Evolutionary conservation across 371 early-diverging fungal genomes (phyloP), one percentile per base, ranked within the genome.

Genomic region (Mucor lusitanicus): DNA sequence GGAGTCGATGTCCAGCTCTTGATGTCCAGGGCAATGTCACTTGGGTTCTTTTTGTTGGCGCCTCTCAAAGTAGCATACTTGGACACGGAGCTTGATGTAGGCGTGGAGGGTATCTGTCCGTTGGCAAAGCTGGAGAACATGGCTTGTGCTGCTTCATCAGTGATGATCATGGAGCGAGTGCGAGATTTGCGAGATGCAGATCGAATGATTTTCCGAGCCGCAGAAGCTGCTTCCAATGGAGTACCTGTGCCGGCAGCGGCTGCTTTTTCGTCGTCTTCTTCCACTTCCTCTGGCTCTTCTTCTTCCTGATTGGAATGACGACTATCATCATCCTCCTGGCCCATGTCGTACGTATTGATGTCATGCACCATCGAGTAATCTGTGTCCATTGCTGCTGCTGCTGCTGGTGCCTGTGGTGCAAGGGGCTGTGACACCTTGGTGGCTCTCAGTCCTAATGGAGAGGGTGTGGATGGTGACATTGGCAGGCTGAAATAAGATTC

Each of bases 111-210:
- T 23, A 27, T 63, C 2, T 62, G 25, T 12, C 21, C 44, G 21
- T 39, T 65, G 9, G 39, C 50, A 28, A 61, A 44, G 9, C 25
- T 35, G 6, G 60, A 58, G 46, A 68, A 60, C 53, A 65, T 61
- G 15, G 60, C 44, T 33, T 72, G 62, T 1, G 64, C 50, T 13
- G 55, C 48, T 13, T 69, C 72, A 27, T 65, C 55, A 3, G 73
- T 66, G 17, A 63, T 39, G 0, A 75, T 53, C 55, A 72, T 72
- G 12, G 76, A 75, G 15, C 69, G 39, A 23, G 73, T 69, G 8
- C 70, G 70, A 25, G 70, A 65, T 53, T 76, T 76, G 30, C 70
- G 46, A 1, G 76, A 72, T 1, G 76, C 73, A 39, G 73, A 67
- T 3, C 70, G 63, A 53, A 76, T 72, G 15, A 67, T 42, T 23